phyloP scores from a whole-genome alignment of 176 grass and related monocot genomes.

The Oryza glaberrima region DNA sequence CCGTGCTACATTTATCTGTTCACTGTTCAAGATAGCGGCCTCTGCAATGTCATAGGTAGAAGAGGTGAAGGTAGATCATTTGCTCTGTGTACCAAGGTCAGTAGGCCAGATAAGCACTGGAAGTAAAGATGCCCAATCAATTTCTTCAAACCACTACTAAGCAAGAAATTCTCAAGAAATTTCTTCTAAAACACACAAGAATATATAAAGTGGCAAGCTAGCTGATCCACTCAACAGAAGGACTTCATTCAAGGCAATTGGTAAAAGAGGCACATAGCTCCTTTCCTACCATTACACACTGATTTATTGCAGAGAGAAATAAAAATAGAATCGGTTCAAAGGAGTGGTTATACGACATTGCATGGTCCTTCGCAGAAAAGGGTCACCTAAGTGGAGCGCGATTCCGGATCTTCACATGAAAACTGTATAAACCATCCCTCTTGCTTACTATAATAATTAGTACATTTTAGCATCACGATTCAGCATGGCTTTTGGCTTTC shows the following conservation, averaged over 20 bases:
- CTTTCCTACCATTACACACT: neutral
- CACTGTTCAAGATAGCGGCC: neutral
- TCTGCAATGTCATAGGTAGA: neutral
- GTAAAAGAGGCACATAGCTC: neutral
- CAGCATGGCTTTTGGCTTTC: neutral
- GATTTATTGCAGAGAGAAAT: neutral
- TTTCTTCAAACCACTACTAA: neutral
- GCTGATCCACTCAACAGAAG: neutral
- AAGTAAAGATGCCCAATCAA: neutral
- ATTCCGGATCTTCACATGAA: neutral
- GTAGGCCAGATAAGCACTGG: neutral
- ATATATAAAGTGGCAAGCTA: neutral
- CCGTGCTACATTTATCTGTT: neutral
- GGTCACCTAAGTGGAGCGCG: neutral
- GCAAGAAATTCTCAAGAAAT: neutral
- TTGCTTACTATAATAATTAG: neutral
- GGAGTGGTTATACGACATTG: neutral
- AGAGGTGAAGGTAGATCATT: neutral
- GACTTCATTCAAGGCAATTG: neutral
- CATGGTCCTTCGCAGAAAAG: neutral
- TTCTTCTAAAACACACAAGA: neutral
- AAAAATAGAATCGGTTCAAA: no score
- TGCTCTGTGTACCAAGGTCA: neutral
- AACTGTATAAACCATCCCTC: neutral
- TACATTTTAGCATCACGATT: neutral